A percentile compares a stretch with the other conserved stretches of the same genome.
Conservation (phyloP, 495 filamentous ascomycete species). For the Penicillium turbatum region DNA sequence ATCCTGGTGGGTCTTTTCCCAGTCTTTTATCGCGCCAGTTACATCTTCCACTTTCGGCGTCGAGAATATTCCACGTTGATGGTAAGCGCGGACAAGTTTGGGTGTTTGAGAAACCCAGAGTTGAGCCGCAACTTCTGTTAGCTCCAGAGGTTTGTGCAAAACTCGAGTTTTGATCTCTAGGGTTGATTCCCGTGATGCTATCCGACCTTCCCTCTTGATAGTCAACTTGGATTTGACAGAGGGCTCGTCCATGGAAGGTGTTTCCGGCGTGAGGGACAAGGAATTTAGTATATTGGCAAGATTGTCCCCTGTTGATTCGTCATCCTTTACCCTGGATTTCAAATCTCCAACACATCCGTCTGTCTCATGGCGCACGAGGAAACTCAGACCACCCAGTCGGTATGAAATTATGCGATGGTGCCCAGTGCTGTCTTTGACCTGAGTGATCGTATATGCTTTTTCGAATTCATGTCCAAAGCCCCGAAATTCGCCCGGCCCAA, state of each 20-base stretch:
- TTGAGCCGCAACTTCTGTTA: conserved; percentile 40
- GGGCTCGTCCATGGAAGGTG: neutral
- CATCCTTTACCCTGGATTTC: neutral
- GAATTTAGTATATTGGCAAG: conserved; percentile 24
- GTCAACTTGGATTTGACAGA: conserved; percentile 25
- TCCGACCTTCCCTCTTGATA: conserved; percentile 31
- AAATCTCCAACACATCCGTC: conserved; percentile 37
- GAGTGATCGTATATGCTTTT: conserved; percentile 42
- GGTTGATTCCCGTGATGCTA: conserved; percentile 31
- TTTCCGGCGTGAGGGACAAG: conserved; percentile 21
- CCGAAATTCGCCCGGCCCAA: conserved; percentile 33
- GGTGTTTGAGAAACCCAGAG: conserved; percentile 50
- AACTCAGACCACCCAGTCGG: conserved; percentile 37
- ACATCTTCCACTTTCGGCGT: conserved; percentile 37
- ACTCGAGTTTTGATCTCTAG: conserved; percentile 51
- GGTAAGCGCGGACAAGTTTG: conserved; percentile 47
- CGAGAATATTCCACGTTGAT: conserved; percentile 38
- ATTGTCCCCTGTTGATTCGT: conserved; percentile 12
- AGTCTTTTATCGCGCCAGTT: conserved; percentile 25
- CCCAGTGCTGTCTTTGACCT: conserved; percentile 38
- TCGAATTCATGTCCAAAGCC: conserved; percentile 49
- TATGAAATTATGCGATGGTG: conserved; percentile 45
- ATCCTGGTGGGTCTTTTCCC: conserved; percentile 36
- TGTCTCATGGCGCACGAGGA: conserved; percentile 46
- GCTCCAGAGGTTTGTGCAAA: conserved; percentile 27